phyloP scores from a whole-genome alignment of 495 filamentous ascomycete species.

The Podospora anserina region DNA sequence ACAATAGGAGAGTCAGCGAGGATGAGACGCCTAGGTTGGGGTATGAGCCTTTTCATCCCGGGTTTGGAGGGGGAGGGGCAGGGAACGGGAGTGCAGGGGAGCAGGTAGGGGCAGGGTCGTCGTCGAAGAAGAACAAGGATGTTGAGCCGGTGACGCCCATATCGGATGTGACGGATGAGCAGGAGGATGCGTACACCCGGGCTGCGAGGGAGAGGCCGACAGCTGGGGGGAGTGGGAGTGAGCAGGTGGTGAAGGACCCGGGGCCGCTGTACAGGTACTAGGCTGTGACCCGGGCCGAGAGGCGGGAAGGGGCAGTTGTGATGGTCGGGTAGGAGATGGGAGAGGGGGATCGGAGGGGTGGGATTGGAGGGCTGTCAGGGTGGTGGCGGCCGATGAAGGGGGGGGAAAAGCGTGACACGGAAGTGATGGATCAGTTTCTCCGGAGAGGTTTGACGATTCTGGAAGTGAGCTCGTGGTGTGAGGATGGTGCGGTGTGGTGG shows the following conservation, averaged over 20 bases:
- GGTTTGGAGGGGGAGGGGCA: conserved; percentile 33
- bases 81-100: background rate
- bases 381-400: background rate
- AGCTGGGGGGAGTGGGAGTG: background rate
- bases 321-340: background rate
- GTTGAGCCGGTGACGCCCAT: conserved; percentile 29
- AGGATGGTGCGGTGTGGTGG: background rate
- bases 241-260: conserved; percentile 22
- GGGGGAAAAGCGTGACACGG: background rate
- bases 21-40: conserved; percentile 26
- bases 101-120: conserved; percentile 11
- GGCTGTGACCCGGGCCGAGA: background rate
- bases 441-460: background rate
- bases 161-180: conserved; percentile 21
- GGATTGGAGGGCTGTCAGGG: background rate
- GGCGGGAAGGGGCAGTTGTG: conserved; percentile 1
- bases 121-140: background rate
- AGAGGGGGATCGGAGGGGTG: background rate
- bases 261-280: conserved; percentile 42
- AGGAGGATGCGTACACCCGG: conserved; percentile 21
- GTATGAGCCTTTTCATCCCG: conserved; percentile 54
- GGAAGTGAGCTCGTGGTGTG: background rate
- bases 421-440: background rate
- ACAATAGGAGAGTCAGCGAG: conserved; percentile 22
- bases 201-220: conserved; percentile 13